Conservation (phyloP, 1,284 basidiomycete genomes). For the Lentinus polychrous region DNA sequence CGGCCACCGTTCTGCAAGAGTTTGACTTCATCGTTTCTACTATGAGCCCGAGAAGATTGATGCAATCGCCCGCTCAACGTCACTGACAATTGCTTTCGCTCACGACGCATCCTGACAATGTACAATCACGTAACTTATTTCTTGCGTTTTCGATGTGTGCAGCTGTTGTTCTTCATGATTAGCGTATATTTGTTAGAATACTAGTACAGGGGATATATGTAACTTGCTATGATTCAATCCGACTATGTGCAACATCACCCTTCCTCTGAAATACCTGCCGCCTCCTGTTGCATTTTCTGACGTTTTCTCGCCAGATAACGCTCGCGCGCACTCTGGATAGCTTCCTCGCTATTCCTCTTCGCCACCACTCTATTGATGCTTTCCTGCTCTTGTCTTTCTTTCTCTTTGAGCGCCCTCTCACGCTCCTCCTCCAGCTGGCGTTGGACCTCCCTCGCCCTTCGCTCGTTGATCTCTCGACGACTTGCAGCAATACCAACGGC, state of each 20-base stretch:
- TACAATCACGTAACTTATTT: too few species aligned
- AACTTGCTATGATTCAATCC: not conserved
- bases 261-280: not conserved
- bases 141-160: too few species aligned
- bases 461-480: slow-evolving; percentile 73
- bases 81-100: not conserved
- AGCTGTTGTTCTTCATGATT: not conserved
- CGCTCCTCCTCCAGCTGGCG: slow-evolving; percentile 70
- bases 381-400: slow-evolving; percentile 52
- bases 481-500: slow-evolving; percentile 79
- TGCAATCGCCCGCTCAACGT: slow-evolving; percentile 6
- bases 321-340: slow-evolving; percentile 67
- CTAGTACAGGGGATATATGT: not conserved
- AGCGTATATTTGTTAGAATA: slow-evolving; percentile 1
- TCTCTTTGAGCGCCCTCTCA: slow-evolving; percentile 51
- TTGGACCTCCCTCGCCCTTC: slow-evolving; percentile 67
- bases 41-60: slow-evolving; percentile 28
- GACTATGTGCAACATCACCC: too few species aligned
- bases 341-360: slow-evolving; percentile 65
- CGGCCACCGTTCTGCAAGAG: slow-evolving; percentile 36
- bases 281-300: slow-evolving; percentile 56
- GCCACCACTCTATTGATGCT: slow-evolving; percentile 46
- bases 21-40: slow-evolving; percentile 40
- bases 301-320: slow-evolving; percentile 79
- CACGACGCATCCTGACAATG: too few species aligned